Conservation (phyloP, 345 rosid genomes). For the Populus alba region DNA sequence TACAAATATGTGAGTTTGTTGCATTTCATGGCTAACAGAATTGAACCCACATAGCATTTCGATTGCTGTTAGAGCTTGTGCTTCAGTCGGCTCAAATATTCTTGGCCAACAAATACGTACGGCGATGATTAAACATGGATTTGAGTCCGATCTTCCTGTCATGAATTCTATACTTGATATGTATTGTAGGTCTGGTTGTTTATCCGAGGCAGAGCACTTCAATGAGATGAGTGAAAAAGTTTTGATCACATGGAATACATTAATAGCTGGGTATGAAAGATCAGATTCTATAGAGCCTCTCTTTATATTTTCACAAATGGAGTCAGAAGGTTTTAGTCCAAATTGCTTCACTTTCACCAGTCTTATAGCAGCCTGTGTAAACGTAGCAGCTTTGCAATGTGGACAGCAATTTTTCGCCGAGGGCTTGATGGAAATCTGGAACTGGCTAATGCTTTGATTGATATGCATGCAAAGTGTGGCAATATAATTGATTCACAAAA, state of each 20-base stretch:
- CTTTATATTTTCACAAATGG: conserved; percentile 58
- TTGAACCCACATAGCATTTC: conserved; percentile 66
- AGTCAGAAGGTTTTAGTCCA: conserved; percentile 60
- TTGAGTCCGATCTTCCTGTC: conserved; percentile 67
- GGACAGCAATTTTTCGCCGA: conserved; percentile 64
- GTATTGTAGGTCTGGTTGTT: conserved; percentile 75
- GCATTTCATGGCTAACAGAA: conserved; percentile 31
- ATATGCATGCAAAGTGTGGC: conserved; percentile 95
- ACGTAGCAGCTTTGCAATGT: conserved; percentile 56
- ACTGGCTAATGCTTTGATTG: conserved; percentile 70
- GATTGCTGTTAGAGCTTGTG: conserved; percentile 79
- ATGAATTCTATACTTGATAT: conserved; percentile 83
- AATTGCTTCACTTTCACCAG: conserved; percentile 76
- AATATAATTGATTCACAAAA: conserved; percentile 50
- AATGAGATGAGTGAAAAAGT: conserved; percentile 66
- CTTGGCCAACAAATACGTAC: conserved; percentile 72
- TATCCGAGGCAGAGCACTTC: conserved; percentile 59
- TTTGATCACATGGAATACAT: conserved; percentile 80
- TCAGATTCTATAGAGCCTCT: conserved; percentile 53
- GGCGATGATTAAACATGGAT: conserved; percentile 51
- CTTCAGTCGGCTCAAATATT: conserved; percentile 50
- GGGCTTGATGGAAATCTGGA: conserved; percentile 55
- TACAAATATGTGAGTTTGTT: not conserved
- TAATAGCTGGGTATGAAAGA: conserved; percentile 72
- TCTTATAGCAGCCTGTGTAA: conserved; percentile 70